phyloP scores from a whole-genome alignment of 1,284 basidiomycete species.

The Mixia osmundae region DNA sequence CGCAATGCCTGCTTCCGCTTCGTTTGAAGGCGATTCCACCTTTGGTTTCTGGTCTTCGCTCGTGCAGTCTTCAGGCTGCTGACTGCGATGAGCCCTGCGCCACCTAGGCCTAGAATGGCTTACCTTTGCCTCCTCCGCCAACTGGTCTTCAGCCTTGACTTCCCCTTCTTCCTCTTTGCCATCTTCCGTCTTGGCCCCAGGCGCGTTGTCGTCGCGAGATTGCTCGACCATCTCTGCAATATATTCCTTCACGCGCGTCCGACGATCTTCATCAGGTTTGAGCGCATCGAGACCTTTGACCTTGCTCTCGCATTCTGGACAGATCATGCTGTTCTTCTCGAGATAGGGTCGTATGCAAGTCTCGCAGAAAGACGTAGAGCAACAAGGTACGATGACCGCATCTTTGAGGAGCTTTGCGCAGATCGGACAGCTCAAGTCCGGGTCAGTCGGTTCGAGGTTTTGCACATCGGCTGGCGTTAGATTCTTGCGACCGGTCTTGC shows the following conservation, averaged over 20 bases:
- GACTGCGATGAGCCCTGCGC: slow-evolving; percentile 34
- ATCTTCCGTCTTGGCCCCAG: slow-evolving; percentile 6
- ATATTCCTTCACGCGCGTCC: slow-evolving; percentile 51
- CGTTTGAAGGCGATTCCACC: no score
- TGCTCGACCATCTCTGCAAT: slow-evolving; percentile 62
- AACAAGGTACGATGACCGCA: slow-evolving; percentile 75
- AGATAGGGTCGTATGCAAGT: slow-evolving; percentile 80
- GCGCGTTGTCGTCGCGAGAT: slow-evolving; percentile 33
- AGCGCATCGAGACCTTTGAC: slow-evolving; percentile 66
- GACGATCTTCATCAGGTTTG: slow-evolving; percentile 45
- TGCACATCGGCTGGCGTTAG: slow-evolving; percentile 63
- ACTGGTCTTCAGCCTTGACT: slow-evolving; percentile 8
- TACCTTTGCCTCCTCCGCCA: slow-evolving; percentile 12
- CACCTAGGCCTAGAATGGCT: no score
- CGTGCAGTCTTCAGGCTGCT: slow-evolving; percentile 2
- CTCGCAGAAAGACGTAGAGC: slow-evolving; percentile 70
- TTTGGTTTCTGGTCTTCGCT: slow-evolving; percentile 5
- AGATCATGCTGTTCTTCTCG: slow-evolving; percentile 74
- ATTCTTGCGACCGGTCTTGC: slow-evolving; percentile 42
- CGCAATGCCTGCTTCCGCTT: no score
- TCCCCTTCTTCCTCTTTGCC: slow-evolving; percentile 9
- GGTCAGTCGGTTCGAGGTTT: slow-evolving; percentile 48
- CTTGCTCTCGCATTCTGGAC: slow-evolving; percentile 65
- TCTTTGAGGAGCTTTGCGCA: slow-evolving; percentile 74
- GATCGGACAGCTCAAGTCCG: slow-evolving; percentile 54